Percentiles rank a stretch among this genome's conserved stretches.
Evolutionary conservation across 2,329 filamentous ascomycete genomes (phyloP).

Genomic region (Colletotrichum horii): DNA sequence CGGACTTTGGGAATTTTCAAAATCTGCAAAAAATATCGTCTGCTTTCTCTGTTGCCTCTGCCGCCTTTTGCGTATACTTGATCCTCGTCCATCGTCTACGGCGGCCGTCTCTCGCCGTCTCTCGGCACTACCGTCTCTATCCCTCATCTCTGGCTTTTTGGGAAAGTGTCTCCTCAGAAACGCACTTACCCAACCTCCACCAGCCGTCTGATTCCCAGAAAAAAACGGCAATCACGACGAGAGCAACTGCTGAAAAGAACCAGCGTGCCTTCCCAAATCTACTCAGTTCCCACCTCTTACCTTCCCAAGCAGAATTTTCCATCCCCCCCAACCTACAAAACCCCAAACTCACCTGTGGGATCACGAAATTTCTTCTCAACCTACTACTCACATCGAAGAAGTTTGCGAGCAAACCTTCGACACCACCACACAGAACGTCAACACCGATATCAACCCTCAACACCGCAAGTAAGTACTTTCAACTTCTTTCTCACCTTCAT

Average conservation of each 20-base stretch:
- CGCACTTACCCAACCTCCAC: not conserved
- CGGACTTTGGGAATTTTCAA: not conserved
- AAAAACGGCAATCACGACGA: not conserved
- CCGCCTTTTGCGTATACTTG: not conserved
- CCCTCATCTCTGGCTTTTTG: not conserved
- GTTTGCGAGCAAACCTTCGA: not conserved
- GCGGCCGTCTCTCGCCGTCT: not conserved
- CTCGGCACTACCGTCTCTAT: not conserved
- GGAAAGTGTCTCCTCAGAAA: not conserved
- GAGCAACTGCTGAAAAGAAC: not conserved
- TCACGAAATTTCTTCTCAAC: not conserved
- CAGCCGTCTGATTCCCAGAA: not conserved
- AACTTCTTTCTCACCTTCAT: not conserved
- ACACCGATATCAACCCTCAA: not conserved
- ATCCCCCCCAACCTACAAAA: not conserved
- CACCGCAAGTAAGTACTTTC: not conserved
- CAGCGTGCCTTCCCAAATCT: not conserved
- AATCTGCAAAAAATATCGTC: accelerated
- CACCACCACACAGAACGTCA: not conserved
- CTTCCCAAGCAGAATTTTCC: not conserved
- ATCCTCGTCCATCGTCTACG: not conserved
- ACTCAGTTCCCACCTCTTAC: not conserved
- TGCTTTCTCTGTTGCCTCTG: not conserved
- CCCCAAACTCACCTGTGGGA: not conserved
- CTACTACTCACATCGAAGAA: not conserved